These are phyloP conservation scores for Yamadazyma olivae DNA, from an alignment of 805 yeast species.

Conservation along the genomic window DNA sequence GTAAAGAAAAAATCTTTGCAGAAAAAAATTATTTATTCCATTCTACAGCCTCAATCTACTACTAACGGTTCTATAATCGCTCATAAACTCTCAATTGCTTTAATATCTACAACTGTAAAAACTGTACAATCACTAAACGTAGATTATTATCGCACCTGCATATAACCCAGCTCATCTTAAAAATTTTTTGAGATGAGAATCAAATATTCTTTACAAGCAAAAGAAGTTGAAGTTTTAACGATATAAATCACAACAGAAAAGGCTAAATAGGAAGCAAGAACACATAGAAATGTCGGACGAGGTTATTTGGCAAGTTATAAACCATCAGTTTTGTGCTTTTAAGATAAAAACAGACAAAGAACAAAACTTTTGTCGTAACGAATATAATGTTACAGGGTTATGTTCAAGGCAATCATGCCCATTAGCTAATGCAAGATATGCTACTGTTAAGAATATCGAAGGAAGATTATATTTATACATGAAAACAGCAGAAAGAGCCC, in stretches of 20 bases:
- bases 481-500: conserved; percentile 98
- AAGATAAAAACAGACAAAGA: conserved; percentile 85
- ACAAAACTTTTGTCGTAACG: conserved; percentile 93
- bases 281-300: conserved; percentile 54
- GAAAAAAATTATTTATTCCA: too few species aligned
- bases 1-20: too few species aligned
- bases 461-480: conserved; percentile 83
- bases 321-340: conserved; percentile 93
- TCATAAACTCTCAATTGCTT: too few species aligned
- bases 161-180: conserved; percentile 7
- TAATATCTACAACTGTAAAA: too few species aligned
- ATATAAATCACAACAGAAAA: background rate
- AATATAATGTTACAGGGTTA: conserved; percentile 91
- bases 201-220: too few species aligned
- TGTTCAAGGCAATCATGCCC: conserved; percentile 96
- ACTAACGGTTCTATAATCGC: too few species aligned
- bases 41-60: too few species aligned
- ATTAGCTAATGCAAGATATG: conserved; percentile 87
- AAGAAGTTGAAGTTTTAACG: too few species aligned
- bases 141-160: conserved; percentile 2
- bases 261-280: background rate
- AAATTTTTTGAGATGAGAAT: conserved; percentile 5
- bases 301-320: conserved; percentile 96
- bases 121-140: too few species aligned
- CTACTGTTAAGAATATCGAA: conserved; percentile 77